Evolutionary conservation across 2,329 filamentous ascomycete genomes (phyloP).

Genomic region (Metarhizium humberi): DNA sequence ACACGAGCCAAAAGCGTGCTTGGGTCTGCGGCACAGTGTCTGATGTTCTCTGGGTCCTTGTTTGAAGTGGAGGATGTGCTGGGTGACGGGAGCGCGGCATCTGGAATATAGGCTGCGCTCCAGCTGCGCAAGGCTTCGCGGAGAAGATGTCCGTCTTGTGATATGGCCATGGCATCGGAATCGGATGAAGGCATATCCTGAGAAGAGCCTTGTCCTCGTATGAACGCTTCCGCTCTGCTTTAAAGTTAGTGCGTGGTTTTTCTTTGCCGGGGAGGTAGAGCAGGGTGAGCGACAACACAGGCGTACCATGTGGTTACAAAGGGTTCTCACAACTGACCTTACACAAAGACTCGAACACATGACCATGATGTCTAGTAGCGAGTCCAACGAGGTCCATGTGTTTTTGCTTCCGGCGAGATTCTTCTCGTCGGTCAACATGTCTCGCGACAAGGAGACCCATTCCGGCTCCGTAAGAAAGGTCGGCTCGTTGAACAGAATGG

Average conservation of each 20-base stretch:
- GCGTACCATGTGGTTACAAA: not conserved
- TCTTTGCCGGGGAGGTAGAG: no score
- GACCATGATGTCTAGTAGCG: conserved; percentile 21
- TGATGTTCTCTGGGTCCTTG: not conserved
- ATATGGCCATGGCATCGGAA: conserved; percentile 3
- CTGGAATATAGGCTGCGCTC: conserved; percentile 6
- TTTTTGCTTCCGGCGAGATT: not conserved
- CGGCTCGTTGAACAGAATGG: conserved; percentile 20
- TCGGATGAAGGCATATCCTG: not conserved
- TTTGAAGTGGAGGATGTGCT: not conserved
- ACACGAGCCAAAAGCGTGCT: conserved; percentile 13
- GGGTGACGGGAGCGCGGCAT: not conserved
- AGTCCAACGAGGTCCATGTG: conserved; percentile 9
- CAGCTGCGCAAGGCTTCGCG: conserved; percentile 8
- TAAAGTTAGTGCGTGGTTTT: not conserved
- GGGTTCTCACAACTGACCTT: conserved; percentile 12
- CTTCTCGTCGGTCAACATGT: not conserved
- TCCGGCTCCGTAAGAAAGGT: conserved; percentile 11
- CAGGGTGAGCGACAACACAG: not conserved
- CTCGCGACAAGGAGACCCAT: conserved; percentile 12
- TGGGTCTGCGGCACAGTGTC: not conserved
- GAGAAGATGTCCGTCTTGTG: conserved; percentile 1
- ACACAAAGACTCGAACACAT: conserved; percentile 20
- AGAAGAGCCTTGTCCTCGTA: not conserved
- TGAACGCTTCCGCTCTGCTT: not conserved